A percentile compares a stretch with the other conserved stretches of the same genome.
Conservation (phyloP, 805 yeast species). For the Ogataea zsoltii region DNA sequence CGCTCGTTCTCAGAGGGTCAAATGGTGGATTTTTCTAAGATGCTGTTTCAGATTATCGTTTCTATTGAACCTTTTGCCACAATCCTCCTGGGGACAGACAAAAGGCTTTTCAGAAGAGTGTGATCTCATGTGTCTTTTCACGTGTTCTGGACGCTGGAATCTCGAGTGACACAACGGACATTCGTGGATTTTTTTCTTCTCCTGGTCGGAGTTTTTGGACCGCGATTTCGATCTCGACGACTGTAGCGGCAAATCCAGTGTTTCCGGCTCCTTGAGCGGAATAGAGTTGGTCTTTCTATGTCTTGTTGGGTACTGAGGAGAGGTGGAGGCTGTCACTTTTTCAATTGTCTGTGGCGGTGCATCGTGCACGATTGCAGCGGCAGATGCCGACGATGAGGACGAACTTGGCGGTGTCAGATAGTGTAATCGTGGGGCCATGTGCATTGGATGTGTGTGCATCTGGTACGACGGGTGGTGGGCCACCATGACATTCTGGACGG, state of each 20-base stretch:
- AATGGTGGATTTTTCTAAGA: constrained; percentile 57
- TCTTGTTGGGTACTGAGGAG: neutral
- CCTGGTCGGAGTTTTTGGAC: constrained; percentile 32
- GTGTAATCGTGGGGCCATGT: constrained; percentile 13
- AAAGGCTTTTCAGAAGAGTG: constrained; percentile 61
- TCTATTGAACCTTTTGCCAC: constrained; percentile 58
- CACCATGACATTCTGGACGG: constrained; percentile 1
- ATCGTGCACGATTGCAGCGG: too few relatives aligned
- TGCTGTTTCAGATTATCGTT: constrained; percentile 63
- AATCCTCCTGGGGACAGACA: constrained; percentile 50
- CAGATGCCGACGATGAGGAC: constrained; percentile 22
- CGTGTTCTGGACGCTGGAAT: constrained; percentile 74
- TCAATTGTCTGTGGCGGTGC: neutral
- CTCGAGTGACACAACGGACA: constrained; percentile 64
- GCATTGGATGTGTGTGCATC: neutral
- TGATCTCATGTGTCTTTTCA: constrained; percentile 60
- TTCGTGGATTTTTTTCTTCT: constrained; percentile 57
- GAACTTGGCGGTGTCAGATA: constrained; percentile 27
- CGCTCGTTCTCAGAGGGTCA: constrained; percentile 7
- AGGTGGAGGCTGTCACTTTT: too few relatives aligned
- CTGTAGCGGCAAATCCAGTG: constrained; percentile 35
- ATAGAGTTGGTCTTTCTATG: constrained; percentile 8
- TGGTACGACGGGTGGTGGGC: neutral
- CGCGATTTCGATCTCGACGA: constrained; percentile 37
- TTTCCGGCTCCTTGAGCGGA: constrained; percentile 27